These are phyloP conservation scores for Pseudocercospora pini-densiflorae DNA, from an alignment of 2,329 filamentous ascomycete genomes.

Conservation along the genomic window DNA sequence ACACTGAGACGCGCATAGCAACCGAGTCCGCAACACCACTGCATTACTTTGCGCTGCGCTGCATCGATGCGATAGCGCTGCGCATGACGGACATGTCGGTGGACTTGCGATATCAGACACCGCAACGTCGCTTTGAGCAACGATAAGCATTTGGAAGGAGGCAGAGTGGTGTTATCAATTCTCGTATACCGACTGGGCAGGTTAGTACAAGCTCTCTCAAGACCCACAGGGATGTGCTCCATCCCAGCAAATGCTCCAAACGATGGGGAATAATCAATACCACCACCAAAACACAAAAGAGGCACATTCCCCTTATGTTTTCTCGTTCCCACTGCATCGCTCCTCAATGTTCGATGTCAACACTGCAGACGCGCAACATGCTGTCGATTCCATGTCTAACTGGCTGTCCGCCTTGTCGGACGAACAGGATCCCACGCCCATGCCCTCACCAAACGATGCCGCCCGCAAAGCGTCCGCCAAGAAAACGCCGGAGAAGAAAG, in stretches of 20 bases:
- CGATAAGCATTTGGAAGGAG: not conserved
- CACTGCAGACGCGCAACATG: slow-evolving; percentile 28
- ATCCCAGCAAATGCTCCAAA: slow-evolving; percentile 3
- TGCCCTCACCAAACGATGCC: slow-evolving; percentile 34
- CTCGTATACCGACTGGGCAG: not conserved
- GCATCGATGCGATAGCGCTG: not conserved
- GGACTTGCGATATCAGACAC: not conserved
- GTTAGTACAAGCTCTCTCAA: slow-evolving; percentile 7
- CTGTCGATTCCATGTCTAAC: slow-evolving; percentile 35
- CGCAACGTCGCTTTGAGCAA: not conserved
- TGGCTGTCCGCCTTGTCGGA: slow-evolving; percentile 29
- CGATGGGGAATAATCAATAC: not conserved
- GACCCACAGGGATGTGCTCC: not conserved
- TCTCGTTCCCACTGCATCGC: not conserved
- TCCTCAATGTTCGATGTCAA: slow-evolving; percentile 33
- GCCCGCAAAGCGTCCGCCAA: slow-evolving; percentile 27
- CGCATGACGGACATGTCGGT: slow-evolving; percentile 7
- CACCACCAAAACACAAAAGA: not conserved
- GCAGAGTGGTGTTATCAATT: slow-evolving; percentile 8
- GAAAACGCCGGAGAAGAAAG: slow-evolving; percentile 38
- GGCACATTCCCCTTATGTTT: not conserved
- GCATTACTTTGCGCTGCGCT: not conserved
- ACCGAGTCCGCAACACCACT: slow-evolving; percentile 4
- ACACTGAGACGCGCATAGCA: slow-evolving; percentile 2
- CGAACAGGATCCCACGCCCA: slow-evolving; percentile 35